Conservation (phyloP, 2,329 filamentous ascomycete species). For the Drechslera avenae region DNA sequence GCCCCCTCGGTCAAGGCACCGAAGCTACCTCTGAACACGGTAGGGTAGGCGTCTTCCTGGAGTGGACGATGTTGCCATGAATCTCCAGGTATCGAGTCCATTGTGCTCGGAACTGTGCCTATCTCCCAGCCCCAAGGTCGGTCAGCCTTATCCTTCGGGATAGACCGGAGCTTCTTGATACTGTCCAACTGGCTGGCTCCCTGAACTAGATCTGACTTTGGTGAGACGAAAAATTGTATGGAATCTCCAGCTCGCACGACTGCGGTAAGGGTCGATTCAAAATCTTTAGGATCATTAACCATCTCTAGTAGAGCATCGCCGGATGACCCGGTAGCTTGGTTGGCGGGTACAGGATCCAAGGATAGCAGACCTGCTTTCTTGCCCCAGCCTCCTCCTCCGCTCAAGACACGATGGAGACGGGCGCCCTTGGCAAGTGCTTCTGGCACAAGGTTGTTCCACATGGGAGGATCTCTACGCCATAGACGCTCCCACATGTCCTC, state of each 20-base stretch:
- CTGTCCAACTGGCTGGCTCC: not conserved
- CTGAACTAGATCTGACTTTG: constrained; percentile 6
- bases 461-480: constrained; percentile 28
- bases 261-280: constrained; percentile 54
- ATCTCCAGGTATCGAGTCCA: constrained; percentile 44
- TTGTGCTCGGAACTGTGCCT: constrained; percentile 53
- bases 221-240: constrained; percentile 53
- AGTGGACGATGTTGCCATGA: constrained; percentile 26
- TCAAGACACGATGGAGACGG: constrained; percentile 62
- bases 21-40: constrained; percentile 55
- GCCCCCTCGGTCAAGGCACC: constrained; percentile 67
- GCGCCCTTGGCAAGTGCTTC: constrained; percentile 38
- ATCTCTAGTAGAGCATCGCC: not conserved
- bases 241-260: constrained; percentile 67
- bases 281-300: constrained; percentile 31
- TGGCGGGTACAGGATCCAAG: constrained; percentile 64
- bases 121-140: constrained; percentile 38
- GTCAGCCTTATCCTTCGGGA: not conserved
- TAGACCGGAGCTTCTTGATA: not conserved
- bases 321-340: constrained; percentile 2
- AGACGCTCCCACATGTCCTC: constrained; percentile 20
- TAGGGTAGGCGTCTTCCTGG: constrained; percentile 5
- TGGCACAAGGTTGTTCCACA: constrained; percentile 28
- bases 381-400: constrained; percentile 85
- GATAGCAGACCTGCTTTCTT: constrained; percentile 78